Evolutionary conservation across 805 yeast genomes (phyloP).

Genomic region (Saccharomycopsis sp.): DNA sequence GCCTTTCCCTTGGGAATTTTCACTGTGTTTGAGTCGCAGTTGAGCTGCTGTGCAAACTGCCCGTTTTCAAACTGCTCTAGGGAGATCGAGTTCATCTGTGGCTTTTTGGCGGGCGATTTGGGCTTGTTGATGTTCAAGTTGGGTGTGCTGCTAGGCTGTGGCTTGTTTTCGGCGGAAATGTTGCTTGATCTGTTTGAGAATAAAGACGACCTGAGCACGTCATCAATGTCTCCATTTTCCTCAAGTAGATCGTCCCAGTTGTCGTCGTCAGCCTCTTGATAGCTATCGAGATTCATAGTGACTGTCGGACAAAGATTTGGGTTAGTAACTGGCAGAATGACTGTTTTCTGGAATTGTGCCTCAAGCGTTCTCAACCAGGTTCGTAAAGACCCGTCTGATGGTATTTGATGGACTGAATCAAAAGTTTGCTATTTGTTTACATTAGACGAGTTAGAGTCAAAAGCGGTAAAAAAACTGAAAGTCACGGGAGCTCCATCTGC

Average conservation of each 20-base stretch:
- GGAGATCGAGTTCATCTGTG: not conserved
- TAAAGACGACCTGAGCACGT: constrained; percentile 14
- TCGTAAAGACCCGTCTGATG: no score
- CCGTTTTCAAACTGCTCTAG: not conserved
- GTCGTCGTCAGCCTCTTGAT: constrained; percentile 14
- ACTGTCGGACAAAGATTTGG: no score
- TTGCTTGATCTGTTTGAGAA: constrained; percentile 10
- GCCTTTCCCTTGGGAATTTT: not conserved
- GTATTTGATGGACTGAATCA: not conserved
- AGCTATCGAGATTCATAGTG: constrained; percentile 1
- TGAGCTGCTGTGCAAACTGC: not conserved
- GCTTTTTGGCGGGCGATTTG: not conserved
- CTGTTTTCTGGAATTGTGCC: no score
- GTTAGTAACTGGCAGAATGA: no score
- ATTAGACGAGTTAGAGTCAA: not conserved
- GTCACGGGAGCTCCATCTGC: no score
- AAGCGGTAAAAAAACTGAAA: no score
- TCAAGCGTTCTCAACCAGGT: no score
- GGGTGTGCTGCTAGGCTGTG: not conserved
- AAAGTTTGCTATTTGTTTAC: not conserved
- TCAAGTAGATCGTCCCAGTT: constrained; percentile 19
- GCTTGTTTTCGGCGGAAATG: not conserved
- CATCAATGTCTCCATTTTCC: constrained; percentile 16
- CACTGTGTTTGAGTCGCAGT: not conserved
- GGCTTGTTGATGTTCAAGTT: not conserved